Base-by-base conservation (phyloP, 2,329 filamentous ascomycete species). In the Clonostachys rhizophaga region DNA sequence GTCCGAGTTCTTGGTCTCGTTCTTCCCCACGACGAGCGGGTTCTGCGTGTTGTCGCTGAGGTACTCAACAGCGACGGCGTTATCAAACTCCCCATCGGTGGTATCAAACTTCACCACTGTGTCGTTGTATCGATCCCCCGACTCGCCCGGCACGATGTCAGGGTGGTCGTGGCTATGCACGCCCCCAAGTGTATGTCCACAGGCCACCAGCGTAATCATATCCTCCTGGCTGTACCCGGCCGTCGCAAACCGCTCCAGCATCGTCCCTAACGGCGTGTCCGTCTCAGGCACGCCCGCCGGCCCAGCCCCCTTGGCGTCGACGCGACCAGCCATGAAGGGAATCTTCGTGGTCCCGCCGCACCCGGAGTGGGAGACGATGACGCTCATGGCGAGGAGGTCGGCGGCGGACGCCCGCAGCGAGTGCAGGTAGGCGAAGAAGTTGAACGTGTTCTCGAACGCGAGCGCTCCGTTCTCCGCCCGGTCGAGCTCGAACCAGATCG, bases 11-110 rank as follows among this genome's bases (percentile, higher is more conserved):
- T 56, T 52, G 6, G 62, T 64, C 18, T 63, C 56, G 48, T 71
- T 67, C 34, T 60, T 54, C 3, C 59, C 61, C 30, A 67, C 62
- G 1, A 69, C 65, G 42, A 76, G 55, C 3, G 70, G 66, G 52
- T 76, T 66, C 33, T 61, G 63, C 16, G 68, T 69, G 1, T 59
- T 62, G 6, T 63, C 65, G 24, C 58, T 59, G 9, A 75, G 49
- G 42, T 70, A 75, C 47, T 74, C 68, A 4, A 62, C 63, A 11
- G 68, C 69, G 37, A 74, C 61, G 4, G 57, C 62, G 40, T 68
- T 68, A 47, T 74, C 71, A 42, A 74, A 72, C 10, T 54, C 57
- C 3, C 69, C 65, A 49, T 82, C 79, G 8, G 62, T 56, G 10
- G 58, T 60, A 33, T 68, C 68, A 47, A 69, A 63, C 37, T 58